Evolutionary conservation across 306 rosid species (phyloP).

Genomic region (Quercus robur): DNA sequence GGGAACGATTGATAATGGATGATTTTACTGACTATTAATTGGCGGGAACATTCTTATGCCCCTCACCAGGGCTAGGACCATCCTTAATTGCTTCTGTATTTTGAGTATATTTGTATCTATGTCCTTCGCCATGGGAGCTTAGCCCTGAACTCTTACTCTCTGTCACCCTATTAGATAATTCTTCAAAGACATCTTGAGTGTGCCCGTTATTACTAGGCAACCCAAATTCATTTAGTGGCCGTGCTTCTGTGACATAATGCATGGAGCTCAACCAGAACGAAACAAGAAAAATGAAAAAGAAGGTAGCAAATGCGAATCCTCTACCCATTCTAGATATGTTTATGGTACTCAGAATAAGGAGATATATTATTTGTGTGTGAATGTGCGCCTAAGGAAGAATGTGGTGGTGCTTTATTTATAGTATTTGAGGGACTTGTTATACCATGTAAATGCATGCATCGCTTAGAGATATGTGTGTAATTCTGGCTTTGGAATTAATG

Average conservation of each 20-base stretch:
- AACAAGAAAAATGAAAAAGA: constrained; percentile 16
- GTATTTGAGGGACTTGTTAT: neutral
- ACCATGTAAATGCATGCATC: neutral
- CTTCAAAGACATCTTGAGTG: neutral
- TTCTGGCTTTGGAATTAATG: neutral
- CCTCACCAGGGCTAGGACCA: constrained; percentile 51
- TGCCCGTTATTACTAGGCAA: neutral
- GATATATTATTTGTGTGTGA: too few species aligned
- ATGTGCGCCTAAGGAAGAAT: constrained; percentile 1
- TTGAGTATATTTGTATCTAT: neutral
- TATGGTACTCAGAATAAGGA: too few species aligned
- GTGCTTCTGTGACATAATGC: constrained; percentile 14
- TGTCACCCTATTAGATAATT: constrained; percentile 3
- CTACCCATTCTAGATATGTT: constrained; percentile 20
- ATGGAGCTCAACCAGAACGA: constrained; percentile 15
- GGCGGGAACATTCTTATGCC: constrained; percentile 5
- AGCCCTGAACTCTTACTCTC: neutral
- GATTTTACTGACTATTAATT: neutral
- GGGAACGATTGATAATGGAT: neutral
- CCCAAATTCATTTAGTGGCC: constrained; percentile 28
- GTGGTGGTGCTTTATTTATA: constrained; percentile 21
- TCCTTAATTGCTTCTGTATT: neutral
- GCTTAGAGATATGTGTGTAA: neutral
- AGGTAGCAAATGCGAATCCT: constrained; percentile 18
- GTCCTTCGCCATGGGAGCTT: constrained; percentile 1